These are phyloP conservation scores for Trichomonascaceae sp. DNA, from an alignment of 1,139 yeast genomes.

Conservation along the genomic window DNA sequence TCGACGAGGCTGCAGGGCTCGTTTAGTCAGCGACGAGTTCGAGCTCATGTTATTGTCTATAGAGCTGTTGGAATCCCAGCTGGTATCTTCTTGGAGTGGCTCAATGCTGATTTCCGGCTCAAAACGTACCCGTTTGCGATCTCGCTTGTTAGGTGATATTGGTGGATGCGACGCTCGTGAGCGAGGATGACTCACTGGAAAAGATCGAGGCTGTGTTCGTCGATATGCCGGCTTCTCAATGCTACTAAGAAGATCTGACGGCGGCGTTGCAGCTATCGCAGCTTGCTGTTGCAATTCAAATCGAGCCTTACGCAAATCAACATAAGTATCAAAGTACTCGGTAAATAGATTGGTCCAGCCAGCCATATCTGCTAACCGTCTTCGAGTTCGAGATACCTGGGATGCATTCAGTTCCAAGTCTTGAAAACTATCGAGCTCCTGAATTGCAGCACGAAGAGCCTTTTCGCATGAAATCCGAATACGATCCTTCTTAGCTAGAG, in stretches of 20 bases:
- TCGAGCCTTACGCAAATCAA: constrained; percentile 13
- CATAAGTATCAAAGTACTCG: constrained; percentile 17
- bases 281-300: background rate
- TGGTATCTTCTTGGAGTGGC: constrained; percentile 5
- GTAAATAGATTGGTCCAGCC: constrained; percentile 23
- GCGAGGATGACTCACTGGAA: constrained; percentile 3
- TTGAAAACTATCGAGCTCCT: constrained; percentile 17
- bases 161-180: constrained; percentile 5
- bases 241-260: background rate
- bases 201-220: background rate
- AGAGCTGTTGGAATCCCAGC: constrained; percentile 5
- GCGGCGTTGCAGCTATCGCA: background rate
- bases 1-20: constrained; percentile 5
- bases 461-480: constrained; percentile 15
- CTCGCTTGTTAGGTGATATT: constrained; percentile 4
- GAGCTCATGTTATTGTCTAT: constrained; percentile 1
- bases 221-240: background rate
- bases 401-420: constrained; percentile 14
- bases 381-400: constrained; percentile 15
- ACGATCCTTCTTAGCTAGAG: constrained; percentile 19
- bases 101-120: constrained; percentile 5
- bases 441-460: constrained; percentile 22
- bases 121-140: constrained; percentile 7
- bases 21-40: constrained; percentile 6
- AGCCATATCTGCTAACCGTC: constrained; percentile 21